Evolutionary conservation across 2,329 filamentous ascomycete genomes (phyloP).

Genomic region (Ascochyta lentis): DNA sequence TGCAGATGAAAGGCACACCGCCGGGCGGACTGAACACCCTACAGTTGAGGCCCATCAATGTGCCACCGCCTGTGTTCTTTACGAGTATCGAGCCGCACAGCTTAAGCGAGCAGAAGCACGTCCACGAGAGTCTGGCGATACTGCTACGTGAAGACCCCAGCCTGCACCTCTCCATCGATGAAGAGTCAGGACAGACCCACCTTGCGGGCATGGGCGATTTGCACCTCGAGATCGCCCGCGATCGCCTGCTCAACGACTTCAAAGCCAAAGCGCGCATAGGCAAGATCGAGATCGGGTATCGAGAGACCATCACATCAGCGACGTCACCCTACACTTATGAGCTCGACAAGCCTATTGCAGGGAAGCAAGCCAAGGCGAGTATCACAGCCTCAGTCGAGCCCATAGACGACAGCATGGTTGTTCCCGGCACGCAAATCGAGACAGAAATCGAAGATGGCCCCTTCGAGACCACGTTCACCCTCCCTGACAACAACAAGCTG

Average conservation of each 20-base stretch:
- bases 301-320: constrained; percentile 73
- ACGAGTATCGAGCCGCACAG: constrained; percentile 87
- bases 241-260: constrained; percentile 86
- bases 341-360: constrained; percentile 81
- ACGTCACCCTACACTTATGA: constrained; percentile 65
- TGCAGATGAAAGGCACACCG: constrained; percentile 67
- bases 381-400: constrained; percentile 75
- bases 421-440: constrained; percentile 29
- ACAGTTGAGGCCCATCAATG: constrained; percentile 84
- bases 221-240: constrained; percentile 89
- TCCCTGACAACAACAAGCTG: constrained; percentile 73
- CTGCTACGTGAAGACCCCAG: constrained; percentile 92
- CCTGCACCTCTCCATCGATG: constrained; percentile 80
- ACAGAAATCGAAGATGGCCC: constrained; percentile 35
- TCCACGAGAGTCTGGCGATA: constrained; percentile 77
- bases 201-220: constrained; percentile 96
- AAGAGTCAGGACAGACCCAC: constrained; percentile 91
- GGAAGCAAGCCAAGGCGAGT: constrained; percentile 77
- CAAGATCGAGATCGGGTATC: constrained; percentile 92
- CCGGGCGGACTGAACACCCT: constrained; percentile 73
- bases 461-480: constrained; percentile 38
- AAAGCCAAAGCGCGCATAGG: constrained; percentile 87
- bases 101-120: constrained; percentile 77
- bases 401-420: constrained; percentile 48
- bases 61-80: constrained; percentile 95